These are phyloP conservation scores for Scheffersomyces lignicola DNA, from an alignment of 1,139 yeast species.

Conservation along the genomic window DNA sequence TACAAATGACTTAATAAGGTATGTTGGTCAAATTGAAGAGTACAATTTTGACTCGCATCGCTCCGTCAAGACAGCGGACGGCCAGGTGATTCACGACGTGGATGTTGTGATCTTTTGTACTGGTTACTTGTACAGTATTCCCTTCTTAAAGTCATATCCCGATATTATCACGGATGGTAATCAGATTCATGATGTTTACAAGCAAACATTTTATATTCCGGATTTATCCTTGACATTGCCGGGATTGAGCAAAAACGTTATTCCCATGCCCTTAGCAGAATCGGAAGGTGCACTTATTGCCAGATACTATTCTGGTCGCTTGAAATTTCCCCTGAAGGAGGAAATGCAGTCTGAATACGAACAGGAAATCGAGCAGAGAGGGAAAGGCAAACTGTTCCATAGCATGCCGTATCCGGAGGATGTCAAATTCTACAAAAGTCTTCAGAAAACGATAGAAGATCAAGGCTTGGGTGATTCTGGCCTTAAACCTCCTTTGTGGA, in stretches of 20 bases:
- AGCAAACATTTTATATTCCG: constrained; percentile 44
- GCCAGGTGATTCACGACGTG: constrained; percentile 24
- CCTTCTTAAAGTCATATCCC: constrained; percentile 35
- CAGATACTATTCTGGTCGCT: constrained; percentile 41
- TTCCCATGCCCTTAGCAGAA: constrained; percentile 51
- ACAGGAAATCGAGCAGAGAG: constrained; percentile 21
- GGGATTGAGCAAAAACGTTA: constrained; percentile 38
- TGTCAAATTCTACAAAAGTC: constrained; percentile 26
- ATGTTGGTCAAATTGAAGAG: constrained; percentile 29
- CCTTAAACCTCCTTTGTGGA: constrained; percentile 28
- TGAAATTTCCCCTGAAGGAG: constrained; percentile 30
- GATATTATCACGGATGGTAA: constrained; percentile 30
- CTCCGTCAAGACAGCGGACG: constrained; percentile 29
- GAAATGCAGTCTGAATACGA: constrained; percentile 28
- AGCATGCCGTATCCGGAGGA: constrained; percentile 29
- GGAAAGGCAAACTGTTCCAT: constrained; percentile 28
- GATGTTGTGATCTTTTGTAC: constrained; percentile 49
- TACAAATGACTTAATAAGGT: constrained; percentile 14
- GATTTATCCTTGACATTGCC: constrained; percentile 46
- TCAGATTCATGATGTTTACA: constrained; percentile 34
- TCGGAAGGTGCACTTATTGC: constrained; percentile 47
- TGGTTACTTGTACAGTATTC: constrained; percentile 46
- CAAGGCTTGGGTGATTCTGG: constrained; percentile 19
- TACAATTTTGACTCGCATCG: constrained; percentile 25
- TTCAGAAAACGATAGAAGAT: constrained; percentile 21